Evolutionary conservation across 768 basidiomycete species (phyloP), one percentile per base, ranked within the genome.

Genomic region (Boletus coccyginus): DNA sequence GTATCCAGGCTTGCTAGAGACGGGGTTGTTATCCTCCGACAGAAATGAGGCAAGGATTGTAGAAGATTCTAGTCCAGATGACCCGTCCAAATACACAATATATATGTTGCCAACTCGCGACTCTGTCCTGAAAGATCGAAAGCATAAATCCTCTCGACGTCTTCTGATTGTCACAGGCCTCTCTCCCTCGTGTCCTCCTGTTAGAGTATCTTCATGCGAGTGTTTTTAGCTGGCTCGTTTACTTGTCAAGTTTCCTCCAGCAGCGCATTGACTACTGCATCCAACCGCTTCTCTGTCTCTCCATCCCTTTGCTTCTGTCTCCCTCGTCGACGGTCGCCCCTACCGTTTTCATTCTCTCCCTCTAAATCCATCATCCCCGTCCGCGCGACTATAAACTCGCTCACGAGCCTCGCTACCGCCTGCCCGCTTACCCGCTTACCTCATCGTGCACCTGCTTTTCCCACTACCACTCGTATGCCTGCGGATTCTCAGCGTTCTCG

Each of bases 381-480:
- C 17, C 43, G 27, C 5, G 27, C 27, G 27, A 27, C 27, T 27
- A 27, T 27, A 27, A 27, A 27, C 27, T 27, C 85, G 2, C 85
- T 84, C 2, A 95, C 77, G 64, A 95, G 95, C 55, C 73, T 74
- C 2, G 85, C 89, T 11, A n/a, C n/a, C n/a, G n/a, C n/a, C n/a
- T n/a, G n/a, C n/a, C n/a, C n/a, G n/a, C n/a, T n/a, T n/a, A n/a
- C n/a, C n/a, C n/a, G 3, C 91, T 87, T 7, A 96, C 83, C 72
- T 96, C 94, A 35, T 82, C 83, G 41, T 87, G 80, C 3, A 92
- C 85, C 29, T 90, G 79, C 21, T 81, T 74, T 6, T 93, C 94
- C 94, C 94, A 96, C 19, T 83, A 80, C 92, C 90, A 92, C 65
- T 92, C 89, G 59, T 77, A 81, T n/a, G 74, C 56, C 35, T 63